phyloP scores from a whole-genome alignment of 495 filamentous ascomycete species.

The Xylaria intraflava region DNA sequence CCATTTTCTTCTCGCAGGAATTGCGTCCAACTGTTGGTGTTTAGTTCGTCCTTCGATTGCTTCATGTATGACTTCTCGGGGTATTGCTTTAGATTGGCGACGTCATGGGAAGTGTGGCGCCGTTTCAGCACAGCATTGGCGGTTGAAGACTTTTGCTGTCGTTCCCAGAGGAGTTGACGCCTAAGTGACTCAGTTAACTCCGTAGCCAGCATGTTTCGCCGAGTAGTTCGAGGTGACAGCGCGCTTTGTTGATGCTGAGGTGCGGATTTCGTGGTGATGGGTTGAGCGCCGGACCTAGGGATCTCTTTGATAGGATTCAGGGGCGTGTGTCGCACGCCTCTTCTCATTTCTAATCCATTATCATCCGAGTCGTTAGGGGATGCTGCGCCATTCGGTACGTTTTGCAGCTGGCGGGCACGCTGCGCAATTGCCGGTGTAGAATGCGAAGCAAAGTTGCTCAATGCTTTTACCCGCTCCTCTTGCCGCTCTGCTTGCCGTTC shows the following conservation, averaged over 20 bases:
- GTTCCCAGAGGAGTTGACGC: constrained; percentile 43
- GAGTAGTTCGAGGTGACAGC: constrained; percentile 82
- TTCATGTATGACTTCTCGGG: constrained; percentile 51
- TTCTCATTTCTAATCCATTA: constrained; percentile 62
- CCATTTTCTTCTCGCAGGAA: constrained; percentile 43
- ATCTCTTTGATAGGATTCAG: constrained; percentile 58
- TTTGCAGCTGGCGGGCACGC: constrained; percentile 65
- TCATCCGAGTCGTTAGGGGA: constrained; percentile 67
- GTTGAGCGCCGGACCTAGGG: constrained; percentile 64
- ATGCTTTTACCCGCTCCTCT: constrained; percentile 55
- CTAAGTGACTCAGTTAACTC: constrained; percentile 61
- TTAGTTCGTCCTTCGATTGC: constrained; percentile 35
- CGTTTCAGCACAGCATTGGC: constrained; percentile 85
- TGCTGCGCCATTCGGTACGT: constrained; percentile 62
- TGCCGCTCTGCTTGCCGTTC: too few species aligned
- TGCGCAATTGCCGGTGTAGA: constrained; percentile 74
- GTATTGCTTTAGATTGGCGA: constrained; percentile 75
- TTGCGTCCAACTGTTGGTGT: constrained; percentile 46
- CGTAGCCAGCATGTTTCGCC: constrained; percentile 92
- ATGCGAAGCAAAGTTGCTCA: constrained; percentile 61
- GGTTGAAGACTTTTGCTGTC: constrained; percentile 67
- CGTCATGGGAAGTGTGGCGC: constrained; percentile 82
- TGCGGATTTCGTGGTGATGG: constrained; percentile 73
- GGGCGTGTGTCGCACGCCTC: constrained; percentile 27
- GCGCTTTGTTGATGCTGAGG: constrained; percentile 54